A percentile compares a stretch with the other conserved stretches of the same genome.
These are phyloP conservation scores for Leccinum variicolor DNA, from an alignment of 768 basidiomycete genomes.

Conservation along the genomic window DNA sequence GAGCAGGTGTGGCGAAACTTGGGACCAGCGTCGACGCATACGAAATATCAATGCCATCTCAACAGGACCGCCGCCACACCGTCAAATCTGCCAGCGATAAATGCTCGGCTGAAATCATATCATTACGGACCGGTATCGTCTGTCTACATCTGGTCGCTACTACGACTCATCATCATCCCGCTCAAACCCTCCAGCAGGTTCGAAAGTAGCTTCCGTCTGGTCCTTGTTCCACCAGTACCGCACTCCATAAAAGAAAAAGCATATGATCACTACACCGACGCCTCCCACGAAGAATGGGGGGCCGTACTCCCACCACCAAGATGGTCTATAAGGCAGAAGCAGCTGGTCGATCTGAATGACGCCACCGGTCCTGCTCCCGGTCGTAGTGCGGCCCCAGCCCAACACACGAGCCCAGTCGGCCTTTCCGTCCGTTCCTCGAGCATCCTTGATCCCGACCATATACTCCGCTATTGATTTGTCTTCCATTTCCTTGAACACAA, in stretches of 20 bases:
- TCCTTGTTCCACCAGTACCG: conserved; percentile 68
- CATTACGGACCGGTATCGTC: conserved; percentile 2
- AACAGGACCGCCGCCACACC: conserved; percentile 89
- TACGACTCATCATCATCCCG: conserved; percentile 44
- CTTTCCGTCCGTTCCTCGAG: conserved; percentile 59
- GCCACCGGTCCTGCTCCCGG: conserved; percentile 72
- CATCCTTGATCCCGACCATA: conserved; percentile 72
- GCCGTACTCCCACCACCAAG: conserved; percentile 81
- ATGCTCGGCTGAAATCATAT: conserved; percentile 1
- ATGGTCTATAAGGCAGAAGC: conserved; percentile 80
- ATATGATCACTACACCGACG: conserved; percentile 58
- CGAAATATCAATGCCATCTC: background rate
- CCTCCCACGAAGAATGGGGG: conserved; percentile 60
- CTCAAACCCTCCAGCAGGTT: conserved; percentile 81
- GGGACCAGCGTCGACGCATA: background rate
- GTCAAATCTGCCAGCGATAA: conserved; percentile 90
- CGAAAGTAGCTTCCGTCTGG: conserved; percentile 83
- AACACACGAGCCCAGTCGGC: conserved; percentile 64
- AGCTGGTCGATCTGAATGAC: conserved; percentile 86
- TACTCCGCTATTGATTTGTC: conserved; percentile 42
- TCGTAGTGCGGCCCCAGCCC: conserved; percentile 75
- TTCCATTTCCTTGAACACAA: conserved; percentile 65
- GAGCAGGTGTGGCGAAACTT: conserved; percentile 49
- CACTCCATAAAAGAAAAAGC: conserved; percentile 71
- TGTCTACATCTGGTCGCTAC: conserved; percentile 16